A percentile compares a stretch with the other conserved stretches of the same genome.
Evolutionary conservation across 208 protist genomes (phyloP).

Genomic region (Angomonas deanei): DNA sequence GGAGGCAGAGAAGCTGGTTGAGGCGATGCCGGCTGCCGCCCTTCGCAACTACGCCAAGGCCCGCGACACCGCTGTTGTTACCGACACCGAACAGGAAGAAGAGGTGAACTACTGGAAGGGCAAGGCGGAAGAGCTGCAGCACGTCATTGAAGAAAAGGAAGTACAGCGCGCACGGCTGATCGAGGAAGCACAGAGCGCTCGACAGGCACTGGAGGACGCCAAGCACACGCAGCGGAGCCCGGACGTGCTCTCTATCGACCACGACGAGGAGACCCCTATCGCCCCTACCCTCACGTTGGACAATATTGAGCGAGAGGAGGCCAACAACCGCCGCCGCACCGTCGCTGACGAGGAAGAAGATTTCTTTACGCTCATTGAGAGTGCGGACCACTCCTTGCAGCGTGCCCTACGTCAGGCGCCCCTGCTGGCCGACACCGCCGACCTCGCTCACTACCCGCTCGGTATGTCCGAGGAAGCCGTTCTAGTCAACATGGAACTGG

Average conservation of each 20-base stretch:
- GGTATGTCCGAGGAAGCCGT: conserved; percentile 7
- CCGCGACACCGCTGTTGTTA: neutral
- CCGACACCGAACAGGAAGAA: neutral
- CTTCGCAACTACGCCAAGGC: neutral
- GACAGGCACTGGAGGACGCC: neutral
- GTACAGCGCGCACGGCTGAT: neutral
- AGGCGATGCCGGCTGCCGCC: neutral
- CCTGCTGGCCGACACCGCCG: conserved; percentile 1
- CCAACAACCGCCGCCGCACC: neutral
- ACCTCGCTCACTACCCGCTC: conserved; percentile 5
- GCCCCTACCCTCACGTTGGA: neutral
- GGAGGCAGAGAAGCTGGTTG: neutral
- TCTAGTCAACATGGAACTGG: conserved; percentile 7
- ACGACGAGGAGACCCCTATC: neutral
- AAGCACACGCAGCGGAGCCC: neutral
- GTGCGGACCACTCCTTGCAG: neutral
- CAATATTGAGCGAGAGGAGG: neutral
- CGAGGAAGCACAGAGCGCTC: neutral
- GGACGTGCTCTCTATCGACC: neutral
- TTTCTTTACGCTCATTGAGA: neutral
- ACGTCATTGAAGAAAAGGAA: conserved; percentile 5
- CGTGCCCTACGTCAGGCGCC: neutral
- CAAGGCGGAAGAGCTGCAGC: neutral
- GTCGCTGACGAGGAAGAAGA: neutral
- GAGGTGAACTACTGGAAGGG: neutral